Evolutionary conservation across 805 yeast species (phyloP), one percentile per base, ranked within the genome.

Genomic region (Pichia heedii): DNA sequence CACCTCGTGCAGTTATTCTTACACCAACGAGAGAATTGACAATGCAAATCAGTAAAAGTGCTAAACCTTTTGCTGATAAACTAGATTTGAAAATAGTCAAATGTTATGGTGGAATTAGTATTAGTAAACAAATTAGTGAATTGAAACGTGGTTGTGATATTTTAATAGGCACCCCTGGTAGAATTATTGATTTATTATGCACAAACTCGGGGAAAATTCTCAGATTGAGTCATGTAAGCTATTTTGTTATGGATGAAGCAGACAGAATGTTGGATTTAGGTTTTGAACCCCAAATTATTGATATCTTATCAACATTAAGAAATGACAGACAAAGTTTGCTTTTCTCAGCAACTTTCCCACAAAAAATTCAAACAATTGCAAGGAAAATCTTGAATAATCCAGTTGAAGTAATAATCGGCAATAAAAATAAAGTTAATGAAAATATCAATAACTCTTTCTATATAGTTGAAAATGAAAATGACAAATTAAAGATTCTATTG

Each of bases 201-300:
- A 81, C 94, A 4, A 90, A 90, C 57, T 65, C 75, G 33, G 97
- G 97, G 0, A 70, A 86, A 40, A 76, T 88, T 1, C 70, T 84
- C 3, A 80, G 78, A 48, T 67, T 93, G 7, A 65, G 68, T 24
- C 66, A 89, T 36, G 78, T 84, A 6, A 80, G 96, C 0, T 87
- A 81, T 60, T 70, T 87, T n/a, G 94, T 89, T 0, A 66, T 93
- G 46, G 98, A 93, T 59, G 98, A 93, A 58, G 97, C 97, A 1
- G 98, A 93, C 62, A 66, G 98, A 50, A 80, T 93, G 84, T 90
- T 90, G 65, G 98, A 93, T 60, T 68, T 93, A 74, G 98, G 98
- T 1, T 93, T 93, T 63, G 97, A 87, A 54, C 97, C 98, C 0
- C 98, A 93, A 57, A 87, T 93, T 4, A 78, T 75, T 52, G 85